phyloP scores from a whole-genome alignment of 2,329 filamentous ascomycete species.

The Verruconis gallopava region DNA sequence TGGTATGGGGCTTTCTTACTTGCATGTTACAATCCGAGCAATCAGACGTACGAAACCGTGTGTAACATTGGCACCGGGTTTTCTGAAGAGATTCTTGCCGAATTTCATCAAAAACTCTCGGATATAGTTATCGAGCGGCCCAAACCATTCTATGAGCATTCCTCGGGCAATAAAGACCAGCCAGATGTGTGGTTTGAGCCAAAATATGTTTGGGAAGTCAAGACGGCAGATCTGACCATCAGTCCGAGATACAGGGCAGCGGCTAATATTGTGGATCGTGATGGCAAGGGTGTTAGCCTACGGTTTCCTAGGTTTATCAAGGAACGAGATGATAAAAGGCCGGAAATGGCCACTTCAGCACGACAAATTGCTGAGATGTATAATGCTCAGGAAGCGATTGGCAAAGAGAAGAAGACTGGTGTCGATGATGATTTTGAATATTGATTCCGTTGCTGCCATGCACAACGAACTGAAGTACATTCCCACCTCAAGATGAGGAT shows the following conservation, averaged over 20 bases:
- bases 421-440: slow-evolving; percentile 99
- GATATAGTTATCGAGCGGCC: slow-evolving; percentile 72
- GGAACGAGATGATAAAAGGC: slow-evolving; percentile 87
- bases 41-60: slow-evolving; percentile 81
- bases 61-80: slow-evolving; percentile 99
- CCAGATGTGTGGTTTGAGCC: slow-evolving; percentile 99
- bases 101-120: slow-evolving; percentile 63
- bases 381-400: slow-evolving; percentile 78
- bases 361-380: slow-evolving; percentile 95
- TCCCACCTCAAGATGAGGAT: too few species aligned
- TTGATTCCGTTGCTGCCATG: slow-evolving; percentile 37
- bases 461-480: too few species aligned
- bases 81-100: slow-evolving; percentile 84
- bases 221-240: slow-evolving; percentile 87
- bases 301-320: slow-evolving; percentile 91
- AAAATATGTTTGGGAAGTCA: slow-evolving; percentile 90
- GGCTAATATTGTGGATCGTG: slow-evolving; percentile 54
- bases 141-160: slow-evolving; percentile 91
- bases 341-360: slow-evolving; percentile 74
- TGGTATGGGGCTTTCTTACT: slow-evolving; percentile 94
- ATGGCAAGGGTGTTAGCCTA: slow-evolving; percentile 66
- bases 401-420: slow-evolving; percentile 70
- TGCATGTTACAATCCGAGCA: slow-evolving; percentile 74
- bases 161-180: slow-evolving; percentile 73
- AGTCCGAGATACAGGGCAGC: slow-evolving; percentile 91